These are phyloP conservation scores for Mallotus repandus DNA, from an alignment of 441 rosid genomes.

Conservation along the genomic window DNA sequence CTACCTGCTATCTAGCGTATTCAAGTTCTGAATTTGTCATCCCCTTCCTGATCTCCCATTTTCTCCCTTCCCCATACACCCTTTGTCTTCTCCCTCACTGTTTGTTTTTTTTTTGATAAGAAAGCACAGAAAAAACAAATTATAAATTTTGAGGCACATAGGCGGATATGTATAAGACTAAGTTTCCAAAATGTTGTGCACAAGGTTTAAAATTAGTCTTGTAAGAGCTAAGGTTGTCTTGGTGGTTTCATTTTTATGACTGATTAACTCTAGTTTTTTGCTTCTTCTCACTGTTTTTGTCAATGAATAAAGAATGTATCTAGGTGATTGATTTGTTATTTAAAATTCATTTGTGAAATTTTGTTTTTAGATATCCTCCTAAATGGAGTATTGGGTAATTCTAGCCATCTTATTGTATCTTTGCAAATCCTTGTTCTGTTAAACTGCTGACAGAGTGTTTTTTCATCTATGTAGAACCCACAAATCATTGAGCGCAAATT, in stretches of 20 bases:
- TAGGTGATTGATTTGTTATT: background rate
- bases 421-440: background rate
- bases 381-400: background rate
- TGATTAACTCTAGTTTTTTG: background rate
- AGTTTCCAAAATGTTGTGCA: no score
- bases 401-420: background rate
- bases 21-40: background rate
- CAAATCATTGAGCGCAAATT: slow-evolving; percentile 10
- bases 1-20: slow-evolving; percentile 5
- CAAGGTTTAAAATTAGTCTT: no score
- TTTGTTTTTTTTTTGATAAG: no score
- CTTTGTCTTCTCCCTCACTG: no score
- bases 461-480: slow-evolving; percentile 19
- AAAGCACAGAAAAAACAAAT: no score
- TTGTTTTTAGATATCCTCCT: background rate
- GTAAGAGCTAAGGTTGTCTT: slow-evolving; percentile 9
- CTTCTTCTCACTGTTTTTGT: background rate
- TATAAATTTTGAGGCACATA: no score
- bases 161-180: no score
- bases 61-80: no score
- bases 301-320: background rate
- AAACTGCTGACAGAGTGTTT: slow-evolving; percentile 13
- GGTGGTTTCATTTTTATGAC: background rate
- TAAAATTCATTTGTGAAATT: background rate
- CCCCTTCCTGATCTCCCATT: background rate